Evolutionary conservation across 2,329 filamentous ascomycete genomes (phyloP), one percentile per base, ranked within the genome.

Genomic region (Pleomassaria siparia): DNA sequence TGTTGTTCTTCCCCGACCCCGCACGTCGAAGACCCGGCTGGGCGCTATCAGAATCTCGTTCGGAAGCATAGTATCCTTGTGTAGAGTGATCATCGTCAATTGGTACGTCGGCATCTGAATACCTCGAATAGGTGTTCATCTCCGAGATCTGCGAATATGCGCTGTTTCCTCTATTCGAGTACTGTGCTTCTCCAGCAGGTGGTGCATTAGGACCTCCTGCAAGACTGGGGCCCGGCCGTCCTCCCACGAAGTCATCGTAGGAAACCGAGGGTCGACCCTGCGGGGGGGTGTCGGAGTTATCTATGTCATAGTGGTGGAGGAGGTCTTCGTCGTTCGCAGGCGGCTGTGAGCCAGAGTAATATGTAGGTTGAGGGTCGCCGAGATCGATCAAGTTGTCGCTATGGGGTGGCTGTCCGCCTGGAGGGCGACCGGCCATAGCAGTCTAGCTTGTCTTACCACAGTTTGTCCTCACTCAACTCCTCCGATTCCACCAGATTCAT

Each of bases 231-330:
- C 60, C 64, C 50, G 78, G 74, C 51, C 76, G 77, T 41, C 78
- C 84, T 55, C 92, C 92, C 53, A 97, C 86, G 70, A 96, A 97
- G 63, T 94, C 88, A 78, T 96, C 92, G 73, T 96, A 96, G 49
- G 91, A 95, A 43, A 92, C 85, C 21, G 91, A 96, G 43, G 91
- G 89, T 58, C 92, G 87, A 47, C 84, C 74, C 52, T 82, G 81
- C 39, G 80, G 75, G 55, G 83, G 72, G 55, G 80, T 76, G 56
- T 88, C 82, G 54, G 79, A 76, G 56, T 83, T 79, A 63, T 88
- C 80, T 65, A 87, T 84, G 63, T 87, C 82, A 74, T 89, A 91
- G 56, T 83, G 83, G 67, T 84, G 82, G 65, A 92, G 76, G 40
- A 95, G 78, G 56, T 91, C 85, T 58, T 95, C 87, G 69, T 96